A percentile compares a stretch with the other conserved stretches of the same genome.
phyloP scores from a whole-genome alignment of 2,329 filamentous ascomycete species.

The Lachnellula suecica region DNA sequence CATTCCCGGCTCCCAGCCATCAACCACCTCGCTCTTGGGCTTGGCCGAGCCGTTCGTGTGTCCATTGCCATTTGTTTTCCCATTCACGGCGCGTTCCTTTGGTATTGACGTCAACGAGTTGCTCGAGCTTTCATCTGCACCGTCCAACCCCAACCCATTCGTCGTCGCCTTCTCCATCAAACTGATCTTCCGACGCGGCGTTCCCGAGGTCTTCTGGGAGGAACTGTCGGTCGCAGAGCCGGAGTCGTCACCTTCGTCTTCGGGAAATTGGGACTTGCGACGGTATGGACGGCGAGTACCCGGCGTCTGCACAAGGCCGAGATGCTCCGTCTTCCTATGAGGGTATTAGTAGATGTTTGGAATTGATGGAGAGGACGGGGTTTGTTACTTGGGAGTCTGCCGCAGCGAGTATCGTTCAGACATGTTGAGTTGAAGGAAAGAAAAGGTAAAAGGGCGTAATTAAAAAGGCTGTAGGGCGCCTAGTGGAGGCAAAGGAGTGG shows the following conservation, averaged over 20 bases:
- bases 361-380: not conserved
- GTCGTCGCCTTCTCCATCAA: conserved; percentile 22
- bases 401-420: conserved; percentile 34
- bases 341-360: conserved; percentile 13
- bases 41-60: conserved; percentile 6
- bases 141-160: conserved; percentile 14
- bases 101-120: no score
- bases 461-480: not conserved
- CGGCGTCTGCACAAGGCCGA: conserved; percentile 52
- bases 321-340: conserved; percentile 48
- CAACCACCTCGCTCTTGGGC: conserved; percentile 33
- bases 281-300: conserved; percentile 40
- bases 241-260: conserved; percentile 33
- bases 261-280: conserved; percentile 37
- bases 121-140: conserved; percentile 10
- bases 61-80: not conserved
- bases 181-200: conserved; percentile 22
- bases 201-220: conserved; percentile 15
- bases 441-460: not conserved
- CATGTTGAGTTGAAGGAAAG: conserved; percentile 19
- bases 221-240: conserved; percentile 32
- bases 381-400: conserved; percentile 32
- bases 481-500: no score
- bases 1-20: conserved; percentile 59
- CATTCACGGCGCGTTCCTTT: conserved; percentile 4